These are phyloP conservation scores for Myriosclerotinia duriaeana DNA, from an alignment of 2,329 filamentous ascomycete species.

Conservation along the genomic window DNA sequence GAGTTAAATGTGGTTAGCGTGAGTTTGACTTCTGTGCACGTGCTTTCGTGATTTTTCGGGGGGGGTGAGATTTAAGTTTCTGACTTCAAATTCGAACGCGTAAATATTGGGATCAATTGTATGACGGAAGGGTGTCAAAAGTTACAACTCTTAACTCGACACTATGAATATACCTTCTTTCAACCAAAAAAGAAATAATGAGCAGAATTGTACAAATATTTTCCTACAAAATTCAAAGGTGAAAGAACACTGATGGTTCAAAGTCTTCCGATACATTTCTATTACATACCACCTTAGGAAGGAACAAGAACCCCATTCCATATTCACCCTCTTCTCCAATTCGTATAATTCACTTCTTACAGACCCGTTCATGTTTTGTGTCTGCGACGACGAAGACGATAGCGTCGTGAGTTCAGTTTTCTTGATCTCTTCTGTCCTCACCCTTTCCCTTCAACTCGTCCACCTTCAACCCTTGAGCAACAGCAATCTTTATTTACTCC, in stretches of 20 bases:
- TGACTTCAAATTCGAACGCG: not conserved
- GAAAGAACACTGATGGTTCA: not conserved
- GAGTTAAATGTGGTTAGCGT: slow-evolving; percentile 14
- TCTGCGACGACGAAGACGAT: slow-evolving; percentile 9
- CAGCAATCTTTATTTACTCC: not conserved
- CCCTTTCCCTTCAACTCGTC: not conserved
- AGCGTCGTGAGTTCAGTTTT: not conserved
- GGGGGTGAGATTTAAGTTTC: not conserved
- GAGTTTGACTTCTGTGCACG: not conserved
- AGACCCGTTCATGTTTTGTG: not conserved
- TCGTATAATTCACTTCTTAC: not conserved
- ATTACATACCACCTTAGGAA: slow-evolving; percentile 9
- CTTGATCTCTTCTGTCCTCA: slow-evolving; percentile 6
- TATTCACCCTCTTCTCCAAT: not conserved
- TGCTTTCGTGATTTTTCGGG: not conserved
- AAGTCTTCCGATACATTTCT: not conserved
- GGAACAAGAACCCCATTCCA: not conserved
- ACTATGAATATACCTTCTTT: no score
- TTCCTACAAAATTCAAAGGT: not conserved
- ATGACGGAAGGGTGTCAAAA: not conserved
- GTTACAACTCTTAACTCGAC: not conserved
- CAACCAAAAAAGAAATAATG: no score
- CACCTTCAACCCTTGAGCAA: not conserved
- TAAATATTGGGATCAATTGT: not conserved
- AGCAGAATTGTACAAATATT: not conserved